phyloP scores from a whole-genome alignment of 768 basidiomycete genomes.

The Trametes villosa region DNA sequence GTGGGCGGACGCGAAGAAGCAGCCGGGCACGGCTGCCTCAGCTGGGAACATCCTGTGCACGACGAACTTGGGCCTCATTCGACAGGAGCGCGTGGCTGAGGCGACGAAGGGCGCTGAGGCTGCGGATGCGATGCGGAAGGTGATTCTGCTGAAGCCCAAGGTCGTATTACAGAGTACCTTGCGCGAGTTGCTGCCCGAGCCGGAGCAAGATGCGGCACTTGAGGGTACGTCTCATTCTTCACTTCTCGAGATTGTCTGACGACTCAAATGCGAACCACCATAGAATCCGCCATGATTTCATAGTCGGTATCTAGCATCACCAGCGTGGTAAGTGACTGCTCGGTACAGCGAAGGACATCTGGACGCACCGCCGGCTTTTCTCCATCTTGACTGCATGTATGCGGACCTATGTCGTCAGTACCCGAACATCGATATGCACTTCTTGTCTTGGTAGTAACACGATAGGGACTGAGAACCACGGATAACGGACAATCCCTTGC shows the following conservation, averaged over 20 bases:
- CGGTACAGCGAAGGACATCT: no score
- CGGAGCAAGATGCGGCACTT: background rate
- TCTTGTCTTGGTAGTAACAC: background rate
- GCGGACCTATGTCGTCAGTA: no score
- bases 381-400: no score
- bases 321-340: no score
- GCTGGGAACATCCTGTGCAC: background rate
- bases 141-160: constrained; percentile 5
- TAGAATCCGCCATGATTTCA: no score
- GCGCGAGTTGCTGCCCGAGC: background rate
- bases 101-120: background rate
- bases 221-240: background rate
- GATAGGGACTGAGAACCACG: background rate
- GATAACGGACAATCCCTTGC: background rate
- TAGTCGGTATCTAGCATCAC: no score
- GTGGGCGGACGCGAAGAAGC: constrained; percentile 8
- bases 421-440: background rate
- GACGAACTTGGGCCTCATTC: background rate
- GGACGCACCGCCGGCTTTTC: no score
- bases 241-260: no score
- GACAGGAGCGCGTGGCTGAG: background rate
- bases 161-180: constrained; percentile 6
- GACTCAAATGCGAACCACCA: no score
- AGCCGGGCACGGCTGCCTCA: background rate
- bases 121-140: background rate